These are phyloP conservation scores for Leishmania gerbilli DNA, from an alignment of 208 protist genomes.

Conservation along the genomic window DNA sequence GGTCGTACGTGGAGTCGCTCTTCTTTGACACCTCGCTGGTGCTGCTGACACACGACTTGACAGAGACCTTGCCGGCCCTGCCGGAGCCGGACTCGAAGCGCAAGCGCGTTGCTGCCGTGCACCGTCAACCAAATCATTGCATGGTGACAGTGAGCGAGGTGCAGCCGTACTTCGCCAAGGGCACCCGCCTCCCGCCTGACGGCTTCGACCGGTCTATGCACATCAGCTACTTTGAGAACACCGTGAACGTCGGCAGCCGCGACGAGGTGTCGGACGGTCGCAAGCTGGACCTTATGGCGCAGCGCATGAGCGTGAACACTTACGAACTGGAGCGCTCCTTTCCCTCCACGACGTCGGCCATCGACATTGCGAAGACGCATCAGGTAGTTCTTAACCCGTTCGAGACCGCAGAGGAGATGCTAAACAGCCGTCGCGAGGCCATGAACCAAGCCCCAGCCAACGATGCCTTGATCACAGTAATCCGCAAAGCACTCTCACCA, in stretches of 20 bases:
- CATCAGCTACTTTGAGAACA: slow-evolving; percentile 66
- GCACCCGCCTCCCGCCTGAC: slow-evolving; percentile 42
- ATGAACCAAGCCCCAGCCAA: slow-evolving; percentile 56
- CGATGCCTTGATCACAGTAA: slow-evolving; percentile 48
- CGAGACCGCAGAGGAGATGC: slow-evolving; percentile 70
- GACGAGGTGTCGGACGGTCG: slow-evolving; percentile 23
- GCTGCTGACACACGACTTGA: slow-evolving; percentile 63
- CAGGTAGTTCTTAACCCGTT: slow-evolving; percentile 63
- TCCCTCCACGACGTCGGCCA: slow-evolving; percentile 79
- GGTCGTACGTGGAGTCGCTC: slow-evolving; percentile 60
- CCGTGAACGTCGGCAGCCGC: slow-evolving; percentile 38
- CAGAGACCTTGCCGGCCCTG: slow-evolving; percentile 64
- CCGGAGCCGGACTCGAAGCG: slow-evolving; percentile 68
- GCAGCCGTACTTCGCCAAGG: slow-evolving; percentile 67
- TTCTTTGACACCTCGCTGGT: slow-evolving; percentile 68
- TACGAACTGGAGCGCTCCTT: slow-evolving; percentile 83
- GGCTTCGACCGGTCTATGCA: slow-evolving; percentile 76
- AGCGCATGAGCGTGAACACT: slow-evolving; percentile 70
- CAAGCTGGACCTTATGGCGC: slow-evolving; percentile 62
- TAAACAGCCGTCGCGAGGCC: slow-evolving; percentile 55
- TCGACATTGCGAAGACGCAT: slow-evolving; percentile 59
- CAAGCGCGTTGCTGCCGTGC: slow-evolving; percentile 56
- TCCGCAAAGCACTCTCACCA: slow-evolving; percentile 70
- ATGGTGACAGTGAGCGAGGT: slow-evolving; percentile 81
- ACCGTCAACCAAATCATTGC: slow-evolving; percentile 75